A percentile compares a stretch with the other conserved stretches of the same genome.
Conservation (phyloP, 306 rosid species). For the Vigna nakashimae region DNA sequence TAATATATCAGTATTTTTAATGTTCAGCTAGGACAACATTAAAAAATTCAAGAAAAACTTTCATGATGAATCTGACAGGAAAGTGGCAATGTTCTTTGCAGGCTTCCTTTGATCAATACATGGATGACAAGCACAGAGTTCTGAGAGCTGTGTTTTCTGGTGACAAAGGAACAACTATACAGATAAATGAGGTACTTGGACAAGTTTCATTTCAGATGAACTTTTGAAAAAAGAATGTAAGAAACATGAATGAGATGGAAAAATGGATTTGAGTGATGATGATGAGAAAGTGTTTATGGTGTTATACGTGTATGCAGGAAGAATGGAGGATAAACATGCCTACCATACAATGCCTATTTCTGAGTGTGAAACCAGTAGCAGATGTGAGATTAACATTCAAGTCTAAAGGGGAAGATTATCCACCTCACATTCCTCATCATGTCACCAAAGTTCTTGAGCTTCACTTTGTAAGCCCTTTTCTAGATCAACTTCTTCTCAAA, state of each 20-base stretch:
- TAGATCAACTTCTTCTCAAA: background rate
- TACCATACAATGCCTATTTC: slow-evolving; percentile 50
- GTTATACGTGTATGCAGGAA: slow-evolving; percentile 44
- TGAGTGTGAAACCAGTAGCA: slow-evolving; percentile 43
- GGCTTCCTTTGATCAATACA: slow-evolving; percentile 65
- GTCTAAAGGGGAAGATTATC: slow-evolving; percentile 59
- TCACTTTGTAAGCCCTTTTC: slow-evolving; percentile 53
- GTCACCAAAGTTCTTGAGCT: slow-evolving; percentile 54
- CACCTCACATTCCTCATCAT: slow-evolving; percentile 55
- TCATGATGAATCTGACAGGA: background rate
- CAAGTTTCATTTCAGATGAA: no score
- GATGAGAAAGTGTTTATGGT: slow-evolving; percentile 12
- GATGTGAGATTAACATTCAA: slow-evolving; percentile 51
- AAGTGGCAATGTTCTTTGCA: slow-evolving; percentile 22
- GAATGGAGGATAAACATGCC: slow-evolving; percentile 60
- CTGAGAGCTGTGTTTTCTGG: slow-evolving; percentile 45
- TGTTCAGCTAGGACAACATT: no score
- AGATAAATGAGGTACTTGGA: slow-evolving; percentile 46
- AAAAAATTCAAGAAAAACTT: background rate
- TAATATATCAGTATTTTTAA: no score
- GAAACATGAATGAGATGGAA: no score
- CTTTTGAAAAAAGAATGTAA: no score
- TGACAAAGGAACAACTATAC: slow-evolving; percentile 31
- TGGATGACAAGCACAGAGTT: slow-evolving; percentile 52
- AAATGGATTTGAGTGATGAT: no score